Evolutionary conservation across 2,329 filamentous ascomycete species (phyloP).

Genomic region (Colletotrichum theobromicola): DNA sequence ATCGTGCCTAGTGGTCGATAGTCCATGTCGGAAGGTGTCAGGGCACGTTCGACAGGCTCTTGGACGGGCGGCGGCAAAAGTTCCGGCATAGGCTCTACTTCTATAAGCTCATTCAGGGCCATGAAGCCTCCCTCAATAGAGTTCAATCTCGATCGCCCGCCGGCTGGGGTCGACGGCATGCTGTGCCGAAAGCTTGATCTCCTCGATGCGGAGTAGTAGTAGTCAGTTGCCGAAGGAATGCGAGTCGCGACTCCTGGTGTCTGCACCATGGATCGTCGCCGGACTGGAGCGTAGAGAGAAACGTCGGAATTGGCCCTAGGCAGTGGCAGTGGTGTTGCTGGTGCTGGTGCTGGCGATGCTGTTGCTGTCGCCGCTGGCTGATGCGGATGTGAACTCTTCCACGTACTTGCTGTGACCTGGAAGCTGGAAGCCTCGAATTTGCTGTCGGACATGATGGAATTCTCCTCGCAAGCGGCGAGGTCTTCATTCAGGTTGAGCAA

Average conservation of each 20-base stretch:
- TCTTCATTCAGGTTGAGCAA: constrained; percentile 45
- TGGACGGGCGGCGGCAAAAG: constrained; percentile 18
- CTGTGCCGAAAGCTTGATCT: constrained; percentile 42
- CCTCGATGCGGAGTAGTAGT: constrained; percentile 19
- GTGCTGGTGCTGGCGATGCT: not conserved
- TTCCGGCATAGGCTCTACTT: constrained; percentile 15
- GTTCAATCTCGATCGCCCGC: constrained; percentile 38
- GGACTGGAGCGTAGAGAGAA: constrained; percentile 51
- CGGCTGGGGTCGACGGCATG: constrained; percentile 37
- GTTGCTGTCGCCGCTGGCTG: constrained; percentile 8
- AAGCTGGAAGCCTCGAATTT: constrained; percentile 32
- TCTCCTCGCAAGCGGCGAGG: constrained; percentile 32
- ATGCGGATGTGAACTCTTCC: constrained; percentile 40
- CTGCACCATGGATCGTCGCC: constrained; percentile 52
- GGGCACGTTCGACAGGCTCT: constrained; percentile 37
- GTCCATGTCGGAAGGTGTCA: constrained; percentile 59
- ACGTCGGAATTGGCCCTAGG: constrained; percentile 51
- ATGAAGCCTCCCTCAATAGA: constrained; percentile 41
- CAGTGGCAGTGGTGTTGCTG: not conserved
- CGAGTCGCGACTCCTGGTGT: constrained; percentile 57
- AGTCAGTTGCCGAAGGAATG: constrained; percentile 8
- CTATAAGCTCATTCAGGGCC: not conserved
- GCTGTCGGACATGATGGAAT: constrained; percentile 38
- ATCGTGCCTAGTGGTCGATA: constrained; percentile 67
- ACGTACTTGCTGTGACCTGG: constrained; percentile 34